These are phyloP conservation scores for Globisporangium orthogonon DNA, from an alignment of 352 stramenopile genomes.

Conservation along the genomic window DNA sequence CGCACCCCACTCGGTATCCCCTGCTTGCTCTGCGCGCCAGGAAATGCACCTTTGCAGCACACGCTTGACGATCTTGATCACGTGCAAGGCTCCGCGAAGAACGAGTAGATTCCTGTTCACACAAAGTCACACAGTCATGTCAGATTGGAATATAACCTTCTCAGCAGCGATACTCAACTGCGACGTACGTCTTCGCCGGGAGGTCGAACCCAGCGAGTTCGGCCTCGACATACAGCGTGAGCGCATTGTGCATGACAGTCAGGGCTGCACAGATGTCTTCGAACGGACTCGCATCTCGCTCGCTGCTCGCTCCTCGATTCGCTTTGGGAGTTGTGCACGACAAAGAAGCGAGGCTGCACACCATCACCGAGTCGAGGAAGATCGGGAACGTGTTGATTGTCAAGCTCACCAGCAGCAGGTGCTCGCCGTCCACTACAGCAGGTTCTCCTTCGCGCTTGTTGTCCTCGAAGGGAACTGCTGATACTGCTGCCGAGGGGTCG, in stretches of 20 bases:
- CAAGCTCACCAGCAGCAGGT: slow-evolving; percentile 57
- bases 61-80: slow-evolving; percentile 22
- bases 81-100: slow-evolving; percentile 30
- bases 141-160: not conserved
- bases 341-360: slow-evolving; percentile 46
- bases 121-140: not conserved
- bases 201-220: slow-evolving; percentile 49
- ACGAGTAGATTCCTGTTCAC: slow-evolving; percentile 28
- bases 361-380: slow-evolving; percentile 47
- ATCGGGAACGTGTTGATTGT: slow-evolving; percentile 54
- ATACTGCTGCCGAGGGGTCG: slow-evolving; percentile 18
- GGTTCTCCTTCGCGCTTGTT: slow-evolving; percentile 4
- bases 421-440: slow-evolving; percentile 39
- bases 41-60: slow-evolving; percentile 36
- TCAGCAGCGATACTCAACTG: not conserved
- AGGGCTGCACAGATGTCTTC: slow-evolving; percentile 31
- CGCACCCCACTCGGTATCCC: slow-evolving; percentile 21
- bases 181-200: slow-evolving; percentile 31
- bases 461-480: slow-evolving; percentile 2
- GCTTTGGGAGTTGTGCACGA: slow-evolving; percentile 29
- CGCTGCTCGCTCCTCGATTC: slow-evolving; percentile 3
- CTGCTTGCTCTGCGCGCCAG: slow-evolving; percentile 36
- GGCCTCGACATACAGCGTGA: slow-evolving; percentile 42
- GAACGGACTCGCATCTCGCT: slow-evolving; percentile 24
- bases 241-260: slow-evolving; percentile 27